Conservation (phyloP, 2,329 filamentous ascomycete species). For the Chaetomiaceae sp. region DNA sequence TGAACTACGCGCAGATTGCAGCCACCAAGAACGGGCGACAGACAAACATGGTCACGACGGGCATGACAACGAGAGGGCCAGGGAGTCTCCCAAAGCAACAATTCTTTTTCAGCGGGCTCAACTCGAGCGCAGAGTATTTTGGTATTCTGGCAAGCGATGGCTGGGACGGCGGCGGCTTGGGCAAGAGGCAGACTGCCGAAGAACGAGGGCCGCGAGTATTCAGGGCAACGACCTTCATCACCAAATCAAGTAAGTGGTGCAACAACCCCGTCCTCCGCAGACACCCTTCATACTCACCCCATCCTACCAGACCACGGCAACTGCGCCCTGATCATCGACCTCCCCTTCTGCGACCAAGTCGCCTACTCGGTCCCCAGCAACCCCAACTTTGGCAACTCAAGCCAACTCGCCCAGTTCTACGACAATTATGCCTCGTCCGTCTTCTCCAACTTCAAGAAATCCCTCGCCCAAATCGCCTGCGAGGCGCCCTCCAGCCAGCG, state of each 20-base stretch:
- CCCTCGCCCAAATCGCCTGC: slow-evolving; percentile 79
- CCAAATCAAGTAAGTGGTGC: slow-evolving; percentile 62
- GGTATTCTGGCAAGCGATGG: slow-evolving; percentile 66
- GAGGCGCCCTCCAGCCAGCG: slow-evolving; percentile 66
- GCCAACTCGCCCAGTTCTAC: slow-evolving; percentile 66
- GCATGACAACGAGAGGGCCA: slow-evolving; percentile 65
- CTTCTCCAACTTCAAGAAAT: slow-evolving; percentile 76
- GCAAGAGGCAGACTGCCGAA: slow-evolving; percentile 42
- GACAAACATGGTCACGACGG: slow-evolving; percentile 47
- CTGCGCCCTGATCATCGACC: slow-evolving; percentile 79
- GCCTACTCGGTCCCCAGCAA: slow-evolving; percentile 91
- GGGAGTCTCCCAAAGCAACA: slow-evolving; percentile 75
- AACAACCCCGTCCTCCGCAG: too few species aligned
- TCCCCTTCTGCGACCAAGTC: slow-evolving; percentile 83
- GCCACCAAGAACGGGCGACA: slow-evolving; percentile 51
- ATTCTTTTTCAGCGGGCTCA: slow-evolving; percentile 76
- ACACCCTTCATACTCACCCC: slow-evolving; percentile 1
- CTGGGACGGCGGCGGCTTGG: slow-evolving; percentile 43
- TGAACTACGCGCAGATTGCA: slow-evolving; percentile 59
- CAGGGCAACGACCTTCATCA: slow-evolving; percentile 66
- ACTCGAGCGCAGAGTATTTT: slow-evolving; percentile 65
- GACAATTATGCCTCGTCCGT: slow-evolving; percentile 66
- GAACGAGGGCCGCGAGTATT: slow-evolving; percentile 77
- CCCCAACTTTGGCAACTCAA: slow-evolving; percentile 52
- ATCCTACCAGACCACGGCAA: slow-evolving; percentile 56